Base-by-base conservation (phyloP, 352 stramenopile genomes). In the Thalassiosira hispida region DNA sequence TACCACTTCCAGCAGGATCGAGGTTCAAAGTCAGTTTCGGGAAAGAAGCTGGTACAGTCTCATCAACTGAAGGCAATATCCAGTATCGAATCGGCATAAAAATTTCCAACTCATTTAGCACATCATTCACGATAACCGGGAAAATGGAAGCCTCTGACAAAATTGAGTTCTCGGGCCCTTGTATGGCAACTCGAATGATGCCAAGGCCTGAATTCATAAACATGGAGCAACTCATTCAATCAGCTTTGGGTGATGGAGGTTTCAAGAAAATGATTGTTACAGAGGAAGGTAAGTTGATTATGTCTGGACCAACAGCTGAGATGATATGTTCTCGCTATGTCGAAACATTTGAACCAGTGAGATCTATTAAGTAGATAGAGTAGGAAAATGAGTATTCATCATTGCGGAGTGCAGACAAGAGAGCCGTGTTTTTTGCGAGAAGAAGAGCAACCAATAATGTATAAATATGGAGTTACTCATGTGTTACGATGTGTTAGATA, bases 171-270 rank as follows among this genome's bases (percentile, higher is more conserved):
- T 38, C 23, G 8, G 56, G 62, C 12, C 22, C 6, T 18, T 63
- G 44, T 33, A 61, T 63, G 33, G 49, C 47, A 12, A 85, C 81
- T 16, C 62, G 20, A n/a, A 88, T 73, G 62, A 81, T 84, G 73
- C 66, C 77, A 35, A 64, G 11, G 46, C 77, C 77, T 9, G 72
- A 52, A 22, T 73, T 83, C n/a, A 31, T 35, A 38, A 40, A 68
- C 38, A 23, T 86, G 42, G 81, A 88, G 57, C 14, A 27, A 12
- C 42, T 86, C 12, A 62, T 88, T 33, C 55, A 70, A 33, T 25
- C 65, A 20, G 59, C 49, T 14, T 40, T 84, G 51, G 40, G 20
- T 16, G 62, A 38, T 60, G 49, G 52, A 29, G 29, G 70, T 16
- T 63, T 64, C 9, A 49, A 38, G 12, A 83, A 78, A 52, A 83